Percentiles rank a stretch among this genome's conserved stretches.
Conservation (phyloP, 2,329 filamentous ascomycete genomes). For the Cordyceps cicadae region DNA sequence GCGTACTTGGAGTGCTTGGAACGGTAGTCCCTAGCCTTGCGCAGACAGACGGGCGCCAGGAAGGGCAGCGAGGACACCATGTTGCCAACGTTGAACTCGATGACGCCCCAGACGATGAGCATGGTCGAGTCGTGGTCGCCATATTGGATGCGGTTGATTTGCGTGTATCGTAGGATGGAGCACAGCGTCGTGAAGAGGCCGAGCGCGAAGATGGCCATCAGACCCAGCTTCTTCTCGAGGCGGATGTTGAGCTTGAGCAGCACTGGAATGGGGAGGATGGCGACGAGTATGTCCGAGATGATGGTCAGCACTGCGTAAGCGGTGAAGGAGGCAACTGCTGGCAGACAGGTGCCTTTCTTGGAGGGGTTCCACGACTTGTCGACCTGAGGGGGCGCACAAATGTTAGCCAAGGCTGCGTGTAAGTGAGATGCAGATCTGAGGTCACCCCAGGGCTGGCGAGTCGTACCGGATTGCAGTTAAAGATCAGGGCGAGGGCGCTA, state of each 20-base stretch:
- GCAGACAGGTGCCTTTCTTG: conserved; percentile 34
- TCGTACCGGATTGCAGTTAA: conserved; percentile 42
- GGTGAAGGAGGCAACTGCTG: conserved; percentile 40
- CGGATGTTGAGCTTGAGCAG: conserved; percentile 40
- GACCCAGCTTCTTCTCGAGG: conserved; percentile 39
- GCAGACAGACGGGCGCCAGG: conserved; percentile 34
- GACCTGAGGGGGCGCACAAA: conserved; percentile 19
- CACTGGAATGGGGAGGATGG: conserved; percentile 41
- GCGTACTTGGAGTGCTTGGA: conserved; percentile 27
- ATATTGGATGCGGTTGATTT: conserved; percentile 41
- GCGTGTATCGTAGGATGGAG: conserved; percentile 42
- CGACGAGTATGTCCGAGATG: conserved; percentile 40
- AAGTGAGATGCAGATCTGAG: background rate
- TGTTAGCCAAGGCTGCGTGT: background rate
- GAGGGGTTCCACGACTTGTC: conserved; percentile 37
- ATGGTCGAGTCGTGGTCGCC: conserved; percentile 48
- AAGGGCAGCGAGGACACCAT: conserved; percentile 39
- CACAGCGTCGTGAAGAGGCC: conserved; percentile 48
- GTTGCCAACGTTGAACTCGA: conserved; percentile 49
- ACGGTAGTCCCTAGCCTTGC: conserved; percentile 34
- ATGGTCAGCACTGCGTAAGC: conserved; percentile 44
- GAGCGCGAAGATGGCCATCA: conserved; percentile 43
- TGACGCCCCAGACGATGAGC: conserved; percentile 47
- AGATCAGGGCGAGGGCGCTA: conserved; percentile 39
- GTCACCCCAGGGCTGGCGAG: no score